Evolutionary conservation across 805 yeast species (phyloP).

Genomic region (Starmerella bacillaris): DNA sequence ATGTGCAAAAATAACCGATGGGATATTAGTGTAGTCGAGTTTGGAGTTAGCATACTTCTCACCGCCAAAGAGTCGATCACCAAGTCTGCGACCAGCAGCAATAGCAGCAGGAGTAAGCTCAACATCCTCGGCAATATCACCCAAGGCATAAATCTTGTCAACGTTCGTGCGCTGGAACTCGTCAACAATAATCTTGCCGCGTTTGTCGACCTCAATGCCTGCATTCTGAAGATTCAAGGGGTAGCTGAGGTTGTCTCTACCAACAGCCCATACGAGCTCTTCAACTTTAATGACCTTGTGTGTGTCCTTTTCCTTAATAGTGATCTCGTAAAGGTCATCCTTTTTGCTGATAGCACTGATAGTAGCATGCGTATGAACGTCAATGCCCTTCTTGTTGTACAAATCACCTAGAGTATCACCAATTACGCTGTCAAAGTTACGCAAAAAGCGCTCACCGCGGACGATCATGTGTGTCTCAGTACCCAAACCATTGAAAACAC

Average conservation of each 20-base stretch:
- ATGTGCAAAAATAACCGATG: conserved; percentile 93
- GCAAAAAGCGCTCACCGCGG: conserved; percentile 78
- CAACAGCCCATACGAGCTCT: conserved; percentile 79
- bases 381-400: conserved; percentile 64
- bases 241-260: conserved; percentile 61
- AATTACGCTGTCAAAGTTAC: conserved; percentile 70
- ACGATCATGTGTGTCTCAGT: conserved; percentile 72
- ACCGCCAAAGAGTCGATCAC: conserved; percentile 83
- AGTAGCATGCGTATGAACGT: conserved; percentile 49
- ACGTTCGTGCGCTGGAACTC: conserved; percentile 73
- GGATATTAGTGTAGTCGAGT: conserved; percentile 71
- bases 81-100: conserved; percentile 88
- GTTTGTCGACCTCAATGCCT: conserved; percentile 43
- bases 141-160: conserved; percentile 60
- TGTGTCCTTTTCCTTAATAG: conserved; percentile 1
- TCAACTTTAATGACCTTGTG: conserved; percentile 38
- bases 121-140: conserved; percentile 84
- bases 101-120: conserved; percentile 97
- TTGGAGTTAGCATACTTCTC: conserved; percentile 40
- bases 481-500: conserved; percentile 79
- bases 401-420: conserved; percentile 63
- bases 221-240: conserved; percentile 54
- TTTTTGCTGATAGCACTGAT: conserved; percentile 31
- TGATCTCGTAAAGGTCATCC: conserved; percentile 22
- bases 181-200: conserved; percentile 57